Conservation (phyloP, 306 rosid species). For the Benincasa hispida region DNA sequence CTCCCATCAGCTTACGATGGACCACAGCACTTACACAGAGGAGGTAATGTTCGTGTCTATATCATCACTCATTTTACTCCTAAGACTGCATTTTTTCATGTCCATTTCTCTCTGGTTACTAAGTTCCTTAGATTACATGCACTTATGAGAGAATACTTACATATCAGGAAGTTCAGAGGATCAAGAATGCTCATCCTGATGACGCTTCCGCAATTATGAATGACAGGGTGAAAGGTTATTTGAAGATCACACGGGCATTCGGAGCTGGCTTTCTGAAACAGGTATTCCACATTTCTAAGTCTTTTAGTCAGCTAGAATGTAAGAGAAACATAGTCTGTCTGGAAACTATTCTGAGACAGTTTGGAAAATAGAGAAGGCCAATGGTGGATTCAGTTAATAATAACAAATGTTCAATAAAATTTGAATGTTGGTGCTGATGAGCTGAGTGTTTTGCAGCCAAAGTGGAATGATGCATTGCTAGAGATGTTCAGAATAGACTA, state of each 20-base stretch:
- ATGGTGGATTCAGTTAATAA: background rate
- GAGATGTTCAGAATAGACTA: slow-evolving; percentile 65
- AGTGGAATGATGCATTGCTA: slow-evolving; percentile 57
- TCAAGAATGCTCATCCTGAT: slow-evolving; percentile 55
- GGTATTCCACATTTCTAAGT: slow-evolving; percentile 21
- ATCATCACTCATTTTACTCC: background rate
- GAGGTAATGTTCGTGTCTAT: slow-evolving; percentile 33
- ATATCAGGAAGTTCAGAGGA: slow-evolving; percentile 60
- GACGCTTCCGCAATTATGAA: slow-evolving; percentile 48
- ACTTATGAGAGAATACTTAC: background rate
- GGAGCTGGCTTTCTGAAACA: slow-evolving; percentile 85
- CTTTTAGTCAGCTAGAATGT: background rate
- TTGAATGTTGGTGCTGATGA: background rate
- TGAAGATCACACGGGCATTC: slow-evolving; percentile 83
- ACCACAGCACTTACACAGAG: slow-evolving; percentile 47
- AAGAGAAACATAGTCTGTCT: background rate
- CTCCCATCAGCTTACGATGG: slow-evolving; percentile 55
- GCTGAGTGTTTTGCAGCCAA: slow-evolving; percentile 43
- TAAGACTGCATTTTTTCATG: background rate
- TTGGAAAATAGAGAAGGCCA: background rate
- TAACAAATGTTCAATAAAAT: background rate
- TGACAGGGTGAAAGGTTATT: slow-evolving; percentile 61
- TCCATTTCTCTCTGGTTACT: background rate
- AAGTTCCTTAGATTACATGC: background rate
- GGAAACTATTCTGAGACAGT: background rate